Base-by-base conservation (phyloP, 192 early-diverging fungal genomes). In the Umbelopsis isabellina region DNA sequence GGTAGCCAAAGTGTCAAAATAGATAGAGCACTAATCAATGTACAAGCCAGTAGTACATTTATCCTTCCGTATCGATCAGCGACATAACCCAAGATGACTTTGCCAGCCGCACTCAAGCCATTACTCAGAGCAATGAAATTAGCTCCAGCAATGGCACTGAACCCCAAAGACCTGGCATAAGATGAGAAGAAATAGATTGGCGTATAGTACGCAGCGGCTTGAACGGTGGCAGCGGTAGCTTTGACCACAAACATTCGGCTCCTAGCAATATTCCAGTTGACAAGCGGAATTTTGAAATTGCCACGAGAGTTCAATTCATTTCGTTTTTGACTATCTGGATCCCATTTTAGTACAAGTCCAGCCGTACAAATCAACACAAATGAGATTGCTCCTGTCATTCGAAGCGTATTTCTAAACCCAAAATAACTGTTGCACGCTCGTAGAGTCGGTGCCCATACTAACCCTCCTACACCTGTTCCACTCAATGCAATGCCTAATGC, bases 391-490 rank as follows among this genome's bases (percentile, higher is more conserved):
- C 55, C 55, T 2, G 55, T 61, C 5, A 61, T 33, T 27, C 55
- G 25, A 16, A 61, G 55, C 10, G 55, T 35, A 15, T 22, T 35
- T 61, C 55, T 37, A 35, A 61, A 61, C 30, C 55, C 55, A 61
- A 35, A 61, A 12, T 12, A 7, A n/a, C 55, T 61, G 55, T 61
- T 61, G 55, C 27, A 30, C 2, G 30, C 55, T 61, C 55, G 25
- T 16, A 61, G 33, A 1, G 55, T 16, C 4, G 55, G 55, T 35
- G 55, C 55, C 55, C 55, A 61, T 84, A 85, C 82, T 9, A 93
- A 74, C 3, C 91, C 92, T 44, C 93, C 93, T 44, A 91, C 70
- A 23, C 93, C 93, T 10, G 86, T 81, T 9, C 93, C 93, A 45
- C 89, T 70, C 23, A 79, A 75, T 11, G 84, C 82, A 41, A 84